Base-by-base conservation (phyloP, 345 rosid genomes). In the Schrenkiella parvula region DNA sequence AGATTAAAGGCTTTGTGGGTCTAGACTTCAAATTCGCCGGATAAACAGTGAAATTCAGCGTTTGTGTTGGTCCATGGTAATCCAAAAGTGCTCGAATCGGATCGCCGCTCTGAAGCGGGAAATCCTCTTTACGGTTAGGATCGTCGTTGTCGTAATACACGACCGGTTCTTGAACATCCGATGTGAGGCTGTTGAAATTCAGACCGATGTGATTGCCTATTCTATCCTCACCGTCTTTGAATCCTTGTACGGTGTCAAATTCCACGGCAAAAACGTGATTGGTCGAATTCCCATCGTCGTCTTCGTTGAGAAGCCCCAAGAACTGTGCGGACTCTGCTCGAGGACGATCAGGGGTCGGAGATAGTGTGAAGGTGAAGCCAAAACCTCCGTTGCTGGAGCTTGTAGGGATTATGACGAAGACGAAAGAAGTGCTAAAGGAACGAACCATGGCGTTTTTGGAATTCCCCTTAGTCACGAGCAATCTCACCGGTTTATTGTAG, bases 231-330 rank as follows among this genome's bases (percentile, higher is more conserved):
- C 1, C 43, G 1, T 71, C 80, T 2, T 74, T 69, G 80, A 82
- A 75, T 8, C 93, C 93, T 54, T 67, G 85, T 2, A 82, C 84
- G 0, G 90, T 85, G 68, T 86, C 90, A 34, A 88, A 82, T 23
- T 88, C 93, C 1, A 88, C 84, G 0, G 87, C 87, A 18, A 88
- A 78, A 28, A 88, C 72, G 44, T 82, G 86, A 68, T 88, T 83
- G 0, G 64, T 14, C 2, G 5, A 0, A 0, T 67, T 5, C 8
- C 65, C 73, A 2, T 83, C 21, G 34, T 38, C 79, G 0, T 5
- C 0, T 0, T 9, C 0, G 69, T 76, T 88, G 72, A 88, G 75
- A 6, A 88, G 75, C 3, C 93, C 90, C 0, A 88, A 80, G 11
- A 14, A 82, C 31, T 86, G 93, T 1, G 14, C 86, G 0, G 82